Conservation (phyloP, 2,329 filamentous ascomycete genomes). For the Rutstroemia sp. region DNA sequence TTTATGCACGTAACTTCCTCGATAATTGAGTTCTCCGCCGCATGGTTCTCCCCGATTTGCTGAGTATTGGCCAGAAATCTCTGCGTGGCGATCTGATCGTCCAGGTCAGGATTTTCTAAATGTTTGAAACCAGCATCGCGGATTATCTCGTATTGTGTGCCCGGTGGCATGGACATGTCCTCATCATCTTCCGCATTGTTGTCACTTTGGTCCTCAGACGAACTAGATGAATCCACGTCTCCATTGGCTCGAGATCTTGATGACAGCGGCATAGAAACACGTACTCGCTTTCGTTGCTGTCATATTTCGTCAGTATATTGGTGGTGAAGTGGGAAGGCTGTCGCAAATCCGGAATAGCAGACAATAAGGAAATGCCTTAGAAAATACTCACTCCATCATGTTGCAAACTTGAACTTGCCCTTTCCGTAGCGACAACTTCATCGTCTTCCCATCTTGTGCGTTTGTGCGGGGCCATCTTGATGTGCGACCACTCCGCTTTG, state of each 20-base stretch:
- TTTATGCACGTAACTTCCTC: conserved; percentile 82
- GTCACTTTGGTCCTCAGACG: conserved; percentile 24
- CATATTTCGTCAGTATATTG: conserved; percentile 6
- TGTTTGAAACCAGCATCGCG: conserved; percentile 54
- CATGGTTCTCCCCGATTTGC: conserved; percentile 58
- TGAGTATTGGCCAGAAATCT: conserved; percentile 38
- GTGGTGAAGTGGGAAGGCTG: neutral
- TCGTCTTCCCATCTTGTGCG: conserved; percentile 30
- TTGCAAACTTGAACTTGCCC: conserved; percentile 23
- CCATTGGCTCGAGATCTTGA: conserved; percentile 15
- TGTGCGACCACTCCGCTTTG: neutral
- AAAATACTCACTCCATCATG: conserved; percentile 7
- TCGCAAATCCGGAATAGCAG: neutral
- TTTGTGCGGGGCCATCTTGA: conserved; percentile 36
- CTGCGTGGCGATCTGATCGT: conserved; percentile 59
- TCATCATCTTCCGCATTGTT: conserved; percentile 22
- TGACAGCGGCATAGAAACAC: conserved; percentile 26
- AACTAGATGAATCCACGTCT: conserved; percentile 14
- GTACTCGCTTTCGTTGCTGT: conserved; percentile 36
- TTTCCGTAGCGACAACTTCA: conserved; percentile 28
- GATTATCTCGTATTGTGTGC: conserved; percentile 55
- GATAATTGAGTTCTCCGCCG: conserved; percentile 79
- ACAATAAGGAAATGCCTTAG: neutral
- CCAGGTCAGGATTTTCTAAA: conserved; percentile 46
- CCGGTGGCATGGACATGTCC: conserved; percentile 26